Evolutionary conservation across 2,329 filamentous ascomycete species (phyloP).

Genomic region (Ophiocordyceps camponoti-saundersi): DNA sequence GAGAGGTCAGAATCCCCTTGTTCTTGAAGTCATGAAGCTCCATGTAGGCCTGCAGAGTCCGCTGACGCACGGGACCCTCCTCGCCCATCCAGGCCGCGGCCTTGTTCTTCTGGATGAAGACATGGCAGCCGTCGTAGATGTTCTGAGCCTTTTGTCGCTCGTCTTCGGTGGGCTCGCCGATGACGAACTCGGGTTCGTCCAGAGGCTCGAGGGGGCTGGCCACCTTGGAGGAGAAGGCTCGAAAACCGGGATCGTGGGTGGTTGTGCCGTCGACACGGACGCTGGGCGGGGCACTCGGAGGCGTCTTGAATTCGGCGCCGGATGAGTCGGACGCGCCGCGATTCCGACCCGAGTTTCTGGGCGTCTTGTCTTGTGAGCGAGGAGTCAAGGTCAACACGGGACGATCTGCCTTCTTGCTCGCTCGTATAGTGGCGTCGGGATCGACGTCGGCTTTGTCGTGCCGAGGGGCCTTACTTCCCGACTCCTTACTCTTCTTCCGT

Average conservation of each 20-base stretch:
- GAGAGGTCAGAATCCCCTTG: conserved; percentile 59
- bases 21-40: conserved; percentile 75
- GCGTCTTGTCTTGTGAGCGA: conserved; percentile 7
- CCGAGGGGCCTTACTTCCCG: not conserved
- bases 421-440: conserved; percentile 12
- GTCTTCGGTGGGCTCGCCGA: conserved; percentile 45
- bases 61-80: conserved; percentile 39
- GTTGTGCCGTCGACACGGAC: conserved; percentile 24
- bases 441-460: conserved; percentile 1
- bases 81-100: conserved; percentile 85
- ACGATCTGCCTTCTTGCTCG: conserved; percentile 17
- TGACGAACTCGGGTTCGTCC: conserved; percentile 39
- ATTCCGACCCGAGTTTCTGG: conserved; percentile 16
- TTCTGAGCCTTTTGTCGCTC: conserved; percentile 64
- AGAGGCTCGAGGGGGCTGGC: conserved; percentile 22
- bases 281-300: conserved; percentile 24
- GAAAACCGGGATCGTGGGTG: conserved; percentile 20
- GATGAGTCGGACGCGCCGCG: conserved; percentile 16
- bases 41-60: conserved; percentile 66
- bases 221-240: conserved; percentile 13
- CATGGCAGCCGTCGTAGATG: conserved; percentile 73
- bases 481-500: conserved; percentile 2
- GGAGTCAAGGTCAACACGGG: conserved; percentile 14
- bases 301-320: conserved; percentile 22
- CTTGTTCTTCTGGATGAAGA: conserved; percentile 60